phyloP scores from a whole-genome alignment of 495 filamentous ascomycete genomes.

The Glutinoglossum americanum region DNA sequence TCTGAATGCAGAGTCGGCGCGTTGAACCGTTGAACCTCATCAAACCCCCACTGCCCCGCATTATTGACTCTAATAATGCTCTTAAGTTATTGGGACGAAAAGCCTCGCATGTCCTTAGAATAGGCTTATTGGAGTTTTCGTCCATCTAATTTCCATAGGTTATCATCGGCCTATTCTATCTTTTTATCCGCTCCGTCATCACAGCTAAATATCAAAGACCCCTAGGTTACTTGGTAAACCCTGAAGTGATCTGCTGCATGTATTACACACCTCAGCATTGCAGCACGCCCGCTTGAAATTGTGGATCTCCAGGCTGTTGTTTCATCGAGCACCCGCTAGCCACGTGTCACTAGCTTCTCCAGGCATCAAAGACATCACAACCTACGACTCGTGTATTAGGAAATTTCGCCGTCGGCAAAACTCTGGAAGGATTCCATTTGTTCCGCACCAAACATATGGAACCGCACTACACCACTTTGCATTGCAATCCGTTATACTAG shows the following conservation, averaged over 20 bases:
- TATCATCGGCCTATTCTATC: no score
- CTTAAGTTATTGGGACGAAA: background rate
- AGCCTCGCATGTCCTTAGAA: no score
- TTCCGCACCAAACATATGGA: background rate
- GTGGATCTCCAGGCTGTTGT: background rate
- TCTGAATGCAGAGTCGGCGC: no score
- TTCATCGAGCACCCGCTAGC: background rate
- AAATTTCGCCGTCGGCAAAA: background rate
- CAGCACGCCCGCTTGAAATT: background rate
- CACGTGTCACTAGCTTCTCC: background rate
- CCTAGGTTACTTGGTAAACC: background rate
- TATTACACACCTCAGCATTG: background rate
- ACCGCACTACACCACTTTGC: background rate
- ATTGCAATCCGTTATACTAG: background rate
- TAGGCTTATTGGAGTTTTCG: no score
- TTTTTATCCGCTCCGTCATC: background rate
- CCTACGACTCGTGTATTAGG: background rate
- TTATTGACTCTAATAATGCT: no score
- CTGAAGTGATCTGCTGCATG: background rate
- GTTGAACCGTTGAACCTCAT: no score
- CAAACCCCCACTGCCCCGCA: background rate
- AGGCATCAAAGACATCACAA: background rate
- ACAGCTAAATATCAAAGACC: background rate
- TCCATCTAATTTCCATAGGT: background rate
- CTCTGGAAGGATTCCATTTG: background rate